Evolutionary conservation across 192 early-diverging fungal genomes (phyloP), one percentile per base, ranked within the genome.

Genomic region (Umbelopsis isabellina): DNA sequence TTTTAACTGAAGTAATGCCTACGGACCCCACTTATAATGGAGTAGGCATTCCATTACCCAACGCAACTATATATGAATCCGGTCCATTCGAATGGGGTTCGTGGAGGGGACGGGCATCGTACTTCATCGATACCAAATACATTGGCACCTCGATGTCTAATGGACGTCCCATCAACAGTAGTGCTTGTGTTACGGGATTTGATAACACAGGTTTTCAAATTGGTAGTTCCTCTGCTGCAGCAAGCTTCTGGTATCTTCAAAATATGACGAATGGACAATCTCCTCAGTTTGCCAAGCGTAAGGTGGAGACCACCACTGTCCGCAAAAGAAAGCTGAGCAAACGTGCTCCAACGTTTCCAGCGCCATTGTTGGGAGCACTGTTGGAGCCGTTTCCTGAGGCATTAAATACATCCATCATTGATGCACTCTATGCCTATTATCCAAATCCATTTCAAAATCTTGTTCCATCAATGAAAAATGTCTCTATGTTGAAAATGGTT

Each of bases 161-260:
- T 61, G n/a, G 55, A 16, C 23, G 16, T 18, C 55, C 55, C 10
- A 37, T 37, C 55, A 37, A 61, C 25, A 33, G n/a, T 21, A 61
- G 55, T 16, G 4, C 48, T 21, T 37, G 55, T 8, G 55, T 61
- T 16, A 25, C 22, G 15, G 55, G 55, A 20, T 61, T 61, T 37
- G 55, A 61, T 61, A 61, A 61, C 22, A 18, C 25, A 33, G 33
- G 27, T 0, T 61, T 23, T 61, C 27, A 25, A 33, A 61, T 61
- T 25, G 55, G 55, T 5, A 61, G 27, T 33, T 12, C 8, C 10
- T 37, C 33, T 9, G 13, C 15, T 9, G 55, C 55, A 12, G 23
- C 55, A 25, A 61, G 55, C 22, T 61, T 61, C 22, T 61, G 55
- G 55, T 61, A 61, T 20, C 55, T 61, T 9, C 55, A 61, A 23